Base-by-base conservation (phyloP, 768 basidiomycete species). In the Russula lepida region DNA sequence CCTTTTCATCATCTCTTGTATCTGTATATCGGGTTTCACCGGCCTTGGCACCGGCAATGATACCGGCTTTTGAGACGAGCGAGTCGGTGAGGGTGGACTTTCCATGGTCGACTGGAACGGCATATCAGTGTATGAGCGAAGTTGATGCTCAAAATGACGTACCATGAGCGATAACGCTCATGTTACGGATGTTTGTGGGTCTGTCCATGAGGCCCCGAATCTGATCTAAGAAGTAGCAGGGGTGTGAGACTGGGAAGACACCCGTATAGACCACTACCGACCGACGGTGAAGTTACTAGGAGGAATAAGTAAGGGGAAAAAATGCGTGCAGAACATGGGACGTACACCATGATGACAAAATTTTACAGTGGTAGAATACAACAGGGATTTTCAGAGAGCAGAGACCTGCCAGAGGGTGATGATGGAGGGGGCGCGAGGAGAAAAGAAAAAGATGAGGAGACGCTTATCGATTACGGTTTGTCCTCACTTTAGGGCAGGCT, bases 61-160 rank as follows among this genome's bases (percentile, higher is more conserved):
- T 99, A 83, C 97, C 97, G 65, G 97, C 97, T 81, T 98, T 98
- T 66, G 95, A 95, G 73, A 99, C 95, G 48, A 99, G 82, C 44
- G 95, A 98, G 76, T 99, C 97, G 68, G 97, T 98, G 68, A 99
- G 86, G 69, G 97, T 99, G 59, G 97, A 99, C 78, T 99, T 99
- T 79, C 97, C 97, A 80, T 99, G 97, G 77, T 99, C 97, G 84
- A 99, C 97, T 92, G 71, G 11, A 63, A 50, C 39, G 25, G 7
- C 1, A 6, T 9, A 33, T 50, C 41, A 62, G 37, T 23, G 41
- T 50, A 32, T 62, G 68, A 66, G 69, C 35, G 53, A 69, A 66
- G 49, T 37, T 33, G 58, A n/a, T 62, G 67, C 50, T 56, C 19
- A 49, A 62, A 46, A 48, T 60, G 63, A 76, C 85, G 70, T 58